Conservation (phyloP, 495 filamentous ascomycete species). For the Aspergillus panamensis region DNA sequence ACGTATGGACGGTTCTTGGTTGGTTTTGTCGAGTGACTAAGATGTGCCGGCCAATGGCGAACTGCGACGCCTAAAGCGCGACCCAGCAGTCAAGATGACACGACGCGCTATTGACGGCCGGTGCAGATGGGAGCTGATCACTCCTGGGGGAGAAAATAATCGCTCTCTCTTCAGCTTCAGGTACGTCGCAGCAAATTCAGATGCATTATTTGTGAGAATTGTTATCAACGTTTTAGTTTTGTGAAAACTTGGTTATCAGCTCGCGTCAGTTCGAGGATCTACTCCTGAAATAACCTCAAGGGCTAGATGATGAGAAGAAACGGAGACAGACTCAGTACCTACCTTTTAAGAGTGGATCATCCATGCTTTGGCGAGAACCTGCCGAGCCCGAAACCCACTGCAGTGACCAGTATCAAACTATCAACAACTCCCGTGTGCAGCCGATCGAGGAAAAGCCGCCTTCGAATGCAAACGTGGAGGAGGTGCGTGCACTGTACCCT, state of each 20-base stretch:
- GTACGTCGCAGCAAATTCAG: too few species aligned
- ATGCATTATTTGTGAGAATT: too few species aligned
- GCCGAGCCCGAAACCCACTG: constrained; percentile 1
- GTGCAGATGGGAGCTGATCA: constrained; percentile 8
- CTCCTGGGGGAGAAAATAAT: background rate
- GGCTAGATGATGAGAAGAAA: too few species aligned
- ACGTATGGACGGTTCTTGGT: constrained; percentile 8
- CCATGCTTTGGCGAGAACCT: background rate
- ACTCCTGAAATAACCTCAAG: too few species aligned
- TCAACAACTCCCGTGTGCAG: constrained; percentile 12
- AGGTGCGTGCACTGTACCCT: constrained; percentile 14
- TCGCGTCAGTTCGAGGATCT: too few species aligned
- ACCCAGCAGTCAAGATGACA: constrained; percentile 18
- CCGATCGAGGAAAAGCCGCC: constrained; percentile 16
- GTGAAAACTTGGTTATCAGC: too few species aligned
- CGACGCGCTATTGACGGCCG: constrained; percentile 16
- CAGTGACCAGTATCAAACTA: too few species aligned
- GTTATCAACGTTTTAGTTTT: too few species aligned
- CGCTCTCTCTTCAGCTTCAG: background rate
- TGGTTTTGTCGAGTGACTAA: constrained; percentile 10
- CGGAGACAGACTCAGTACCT: background rate
- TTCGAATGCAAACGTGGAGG: constrained; percentile 19
- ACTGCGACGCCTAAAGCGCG: constrained; percentile 6
- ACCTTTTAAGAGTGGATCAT: background rate
- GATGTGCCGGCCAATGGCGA: background rate